A percentile compares a stretch with the other conserved stretches of the same genome.
phyloP scores from a whole-genome alignment of 768 basidiomycete species.

The Boletus rubescentipes region DNA sequence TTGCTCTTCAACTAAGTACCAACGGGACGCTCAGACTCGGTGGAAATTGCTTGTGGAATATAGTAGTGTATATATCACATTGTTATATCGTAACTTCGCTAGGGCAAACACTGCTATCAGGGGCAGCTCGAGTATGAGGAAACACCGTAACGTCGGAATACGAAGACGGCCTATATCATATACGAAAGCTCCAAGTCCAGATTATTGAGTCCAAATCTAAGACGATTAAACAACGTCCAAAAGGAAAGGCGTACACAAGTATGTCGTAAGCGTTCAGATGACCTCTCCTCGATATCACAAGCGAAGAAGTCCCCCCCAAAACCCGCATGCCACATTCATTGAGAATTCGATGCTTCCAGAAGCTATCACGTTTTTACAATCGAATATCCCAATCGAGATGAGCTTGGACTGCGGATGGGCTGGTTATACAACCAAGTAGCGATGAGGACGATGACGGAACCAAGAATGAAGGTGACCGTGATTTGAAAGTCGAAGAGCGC shows the following conservation, averaged over 20 bases:
- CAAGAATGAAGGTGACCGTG: conserved; percentile 82
- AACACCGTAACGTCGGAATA: conserved; percentile 19
- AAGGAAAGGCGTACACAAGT: conserved; percentile 20
- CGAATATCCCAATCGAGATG: conserved; percentile 28
- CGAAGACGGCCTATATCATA: conserved; percentile 22
- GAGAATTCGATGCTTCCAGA: conserved; percentile 1
- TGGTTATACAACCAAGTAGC: conserved; percentile 94
- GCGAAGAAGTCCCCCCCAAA: conserved; percentile 1
- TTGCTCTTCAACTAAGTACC: conserved; percentile 11
- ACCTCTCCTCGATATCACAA: conserved; percentile 2
- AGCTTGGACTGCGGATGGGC: conserved; percentile 39
- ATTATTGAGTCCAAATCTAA: conserved; percentile 29
- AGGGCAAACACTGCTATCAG: conserved; percentile 7
- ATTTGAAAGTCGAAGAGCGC: conserved; percentile 88
- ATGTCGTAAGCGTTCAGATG: conserved; percentile 18
- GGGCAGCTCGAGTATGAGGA: conserved; percentile 3
- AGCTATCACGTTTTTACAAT: conserved; percentile 23
- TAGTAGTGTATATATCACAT: conserved; percentile 30
- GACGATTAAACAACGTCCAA: conserved; percentile 22
- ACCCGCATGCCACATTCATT: neutral
- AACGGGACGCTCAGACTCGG: neutral
- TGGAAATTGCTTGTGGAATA: conserved; percentile 18
- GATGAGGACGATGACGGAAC: conserved; percentile 77
- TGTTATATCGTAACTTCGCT: conserved; percentile 27
- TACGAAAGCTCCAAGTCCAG: conserved; percentile 21